Evolutionary conservation across 2,329 filamentous ascomycete species (phyloP), one percentile per base, ranked within the genome.

Genomic region (Aspergillus sp.): DNA sequence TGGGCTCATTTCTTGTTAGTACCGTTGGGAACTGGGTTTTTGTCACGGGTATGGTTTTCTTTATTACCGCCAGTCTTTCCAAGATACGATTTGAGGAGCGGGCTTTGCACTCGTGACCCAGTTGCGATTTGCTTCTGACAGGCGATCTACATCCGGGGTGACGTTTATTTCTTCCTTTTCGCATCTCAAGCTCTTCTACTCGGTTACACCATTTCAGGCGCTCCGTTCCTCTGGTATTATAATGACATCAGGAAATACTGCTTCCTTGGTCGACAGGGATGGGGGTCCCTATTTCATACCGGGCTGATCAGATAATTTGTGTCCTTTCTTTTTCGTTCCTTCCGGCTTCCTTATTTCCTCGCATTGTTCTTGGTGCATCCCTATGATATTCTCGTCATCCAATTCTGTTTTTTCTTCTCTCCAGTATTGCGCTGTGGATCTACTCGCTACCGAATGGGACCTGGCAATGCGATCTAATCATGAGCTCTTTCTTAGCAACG

Each of bases 401-500:
- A 41, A 8, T 8, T 64, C 66, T 64, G 69, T 69, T 11, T 68
- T 62, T 71, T 67, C 65, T 67, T 68, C 65, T 51, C 66, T 58
- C 53, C 17, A 62, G 51, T 54, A 23, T 36, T 58, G 58, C 38
- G 52, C 58, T 53, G 50, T 51, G 17, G 11, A 38, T 23, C 25
- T 38, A 2, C 17, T 7, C 32, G 19, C 23, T 44, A 11, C 11
- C 11, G 25, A 21, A 21, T 19, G 53, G 17, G 19, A 8, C 53
- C 63, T 65, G 64, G 54, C 54, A 54, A 62, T 25, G 61, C 41
- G 19, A 65, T 62, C 70, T 74, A 65, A 72, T 64, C 53, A 63
- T 68, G 54, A 54, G 63, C 50, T 60, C 54, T 54, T 61, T 47
- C 54, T 61, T 59, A 68, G 60, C 71, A 73, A 73, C 74, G 56